Percentiles rank a stretch among this genome's conserved stretches.
phyloP scores from a whole-genome alignment of 805 yeast genomes.

The Starmerella vaccinii region DNA sequence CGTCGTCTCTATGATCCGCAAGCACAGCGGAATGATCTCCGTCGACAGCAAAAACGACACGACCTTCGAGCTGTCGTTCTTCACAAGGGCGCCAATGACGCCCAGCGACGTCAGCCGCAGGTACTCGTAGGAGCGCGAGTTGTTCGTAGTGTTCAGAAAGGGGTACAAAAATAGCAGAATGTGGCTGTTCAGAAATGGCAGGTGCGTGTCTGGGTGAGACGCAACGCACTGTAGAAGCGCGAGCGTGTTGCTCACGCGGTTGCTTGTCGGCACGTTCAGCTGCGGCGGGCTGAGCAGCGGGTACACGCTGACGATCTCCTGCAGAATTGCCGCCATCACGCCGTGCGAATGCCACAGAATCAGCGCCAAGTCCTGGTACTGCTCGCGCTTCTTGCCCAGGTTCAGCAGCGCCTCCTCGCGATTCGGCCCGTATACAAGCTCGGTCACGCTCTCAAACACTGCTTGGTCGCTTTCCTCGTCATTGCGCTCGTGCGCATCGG shows the following conservation, averaged over 20 bases:
- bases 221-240: conserved; percentile 95
- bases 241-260: conserved; percentile 89
- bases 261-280: conserved; percentile 74
- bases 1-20: conserved; percentile 90
- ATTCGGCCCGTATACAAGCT: conserved; percentile 78
- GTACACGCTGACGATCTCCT: conserved; percentile 82
- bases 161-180: conserved; percentile 89
- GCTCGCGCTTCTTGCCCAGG: conserved; percentile 87
- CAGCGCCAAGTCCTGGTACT: conserved; percentile 84
- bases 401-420: conserved; percentile 89
- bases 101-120: conserved; percentile 86
- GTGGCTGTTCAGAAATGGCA: conserved; percentile 75
- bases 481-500: background rate
- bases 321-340: conserved; percentile 82
- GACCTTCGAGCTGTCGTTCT: conserved; percentile 91
- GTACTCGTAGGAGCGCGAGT: conserved; percentile 88
- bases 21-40: conserved; percentile 88
- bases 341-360: conserved; percentile 95
- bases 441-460: conserved; percentile 63
- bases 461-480: background rate
- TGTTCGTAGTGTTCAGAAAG: conserved; percentile 80
- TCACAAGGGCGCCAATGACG: conserved; percentile 92
- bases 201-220: conserved; percentile 82
- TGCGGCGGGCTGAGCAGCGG: conserved; percentile 82
- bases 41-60: conserved; percentile 86